Percentiles rank a stretch among this genome's conserved stretches.
phyloP scores from a whole-genome alignment of 2,329 filamentous ascomycete species.

The Hymenoscyphus linearis region DNA sequence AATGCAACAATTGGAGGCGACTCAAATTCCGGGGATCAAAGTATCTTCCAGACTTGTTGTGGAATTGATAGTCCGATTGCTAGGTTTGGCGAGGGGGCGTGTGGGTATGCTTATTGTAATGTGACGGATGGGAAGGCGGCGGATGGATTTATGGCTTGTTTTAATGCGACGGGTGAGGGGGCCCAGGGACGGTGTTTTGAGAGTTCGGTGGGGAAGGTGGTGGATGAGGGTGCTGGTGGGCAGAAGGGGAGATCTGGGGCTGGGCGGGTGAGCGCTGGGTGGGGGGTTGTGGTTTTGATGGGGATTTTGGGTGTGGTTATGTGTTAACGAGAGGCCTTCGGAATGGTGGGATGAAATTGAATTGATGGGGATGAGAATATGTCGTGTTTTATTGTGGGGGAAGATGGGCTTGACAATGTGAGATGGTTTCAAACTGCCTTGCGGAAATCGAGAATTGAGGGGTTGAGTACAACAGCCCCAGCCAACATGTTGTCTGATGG shows the following conservation, averaged over 20 bases:
- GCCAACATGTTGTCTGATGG: too few relatives aligned
- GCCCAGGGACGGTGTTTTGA: not conserved
- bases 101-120: conserved; percentile 8
- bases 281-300: not conserved
- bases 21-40: not conserved
- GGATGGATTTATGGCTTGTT: conserved; percentile 6
- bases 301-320: not conserved
- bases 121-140: not conserved
- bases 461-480: too few relatives aligned
- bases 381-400: too few relatives aligned
- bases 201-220: not conserved
- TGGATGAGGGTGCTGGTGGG: not conserved
- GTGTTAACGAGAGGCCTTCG: not conserved
- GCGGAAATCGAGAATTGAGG: too few relatives aligned
- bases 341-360: too few relatives aligned
- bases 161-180: conserved; percentile 4
- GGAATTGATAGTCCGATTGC: not conserved
- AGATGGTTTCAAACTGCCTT: too few relatives aligned
- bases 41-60: conserved; percentile 5
- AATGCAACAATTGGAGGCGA: not conserved
- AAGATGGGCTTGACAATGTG: too few relatives aligned
- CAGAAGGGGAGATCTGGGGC: not conserved
- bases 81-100: not conserved
- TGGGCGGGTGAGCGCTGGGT: not conserved
- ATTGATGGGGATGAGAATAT: too few relatives aligned